Evolutionary conservation across 176 grass and related monocot species (phyloP), one percentile per base, ranked within the genome.

Genomic region (Carex parvula): DNA sequence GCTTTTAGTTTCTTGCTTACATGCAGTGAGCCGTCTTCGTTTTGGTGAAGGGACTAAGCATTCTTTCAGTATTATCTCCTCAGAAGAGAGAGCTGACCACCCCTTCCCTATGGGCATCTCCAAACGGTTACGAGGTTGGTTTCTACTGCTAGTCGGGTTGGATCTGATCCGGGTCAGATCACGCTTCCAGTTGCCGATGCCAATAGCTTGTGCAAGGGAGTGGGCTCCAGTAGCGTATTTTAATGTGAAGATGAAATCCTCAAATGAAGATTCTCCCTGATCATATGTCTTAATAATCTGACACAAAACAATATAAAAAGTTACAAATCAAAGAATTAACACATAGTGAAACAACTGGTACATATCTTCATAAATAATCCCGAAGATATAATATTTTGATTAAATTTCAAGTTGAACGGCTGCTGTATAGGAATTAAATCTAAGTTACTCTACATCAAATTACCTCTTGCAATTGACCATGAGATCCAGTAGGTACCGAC

Each of bases 81-180:
- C 89, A 89, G 90, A 89, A 50, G 88, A 88, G 79, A 97, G 90
- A 9, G 67, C 87, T 22, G 92, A 90, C 64, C 92, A 97, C 58
- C 90, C 92, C 87, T 97, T 97, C 58, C 94, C 94, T 79, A 88
- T 63, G 74, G 92, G 94, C 56, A 97, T 92, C 80, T 94, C 94
- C 48, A 82, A 74, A 4, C 89, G 86, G 33, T 18, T 52, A 1
- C 67, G 61, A 37, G 86, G 68, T 58, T 70, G 64, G 84, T 97
- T 90, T 54, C 92, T 92, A 72, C 57, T 18, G 66, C 84, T 91
- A 71, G 85, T 81, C 66, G 92, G 89, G 86, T 98, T 92, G 71
- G 87, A 89, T 66, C 91, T 86, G 87, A 97, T 90, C 62, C 90
- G 87, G 79, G 92, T 98, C 77, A 98, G 85, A 67, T 94, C 95